Evolutionary conservation across 176 grass and related monocot genomes (phyloP).

Genomic region (Eleusine indica): DNA sequence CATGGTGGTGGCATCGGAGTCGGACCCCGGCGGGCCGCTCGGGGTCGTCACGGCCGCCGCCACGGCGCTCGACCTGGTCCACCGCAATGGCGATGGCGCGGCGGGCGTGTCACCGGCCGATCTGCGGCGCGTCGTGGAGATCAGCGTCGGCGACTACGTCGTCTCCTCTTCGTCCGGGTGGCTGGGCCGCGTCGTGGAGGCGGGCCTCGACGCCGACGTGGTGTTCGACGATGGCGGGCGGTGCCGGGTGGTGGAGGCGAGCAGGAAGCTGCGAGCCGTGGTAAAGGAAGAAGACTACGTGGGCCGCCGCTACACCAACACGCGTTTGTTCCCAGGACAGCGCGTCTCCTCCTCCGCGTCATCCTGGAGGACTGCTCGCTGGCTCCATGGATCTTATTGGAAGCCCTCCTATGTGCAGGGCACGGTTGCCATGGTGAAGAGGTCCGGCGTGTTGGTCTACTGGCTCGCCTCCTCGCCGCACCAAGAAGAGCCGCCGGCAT

Average conservation of each 20-base stretch:
- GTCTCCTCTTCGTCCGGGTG: not conserved
- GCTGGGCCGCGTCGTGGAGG: not conserved
- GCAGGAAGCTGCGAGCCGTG: not conserved
- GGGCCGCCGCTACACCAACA: not conserved
- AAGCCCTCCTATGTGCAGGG: not conserved
- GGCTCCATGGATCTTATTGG: slow-evolving; percentile 21
- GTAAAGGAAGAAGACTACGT: not conserved
- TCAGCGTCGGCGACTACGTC: not conserved
- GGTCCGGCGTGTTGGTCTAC: too few species aligned
- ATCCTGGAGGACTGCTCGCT: not conserved
- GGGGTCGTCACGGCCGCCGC: not conserved
- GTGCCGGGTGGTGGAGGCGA: not conserved
- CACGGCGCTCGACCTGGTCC: not conserved
- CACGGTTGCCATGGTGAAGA: too few species aligned
- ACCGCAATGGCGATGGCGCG: too few species aligned
- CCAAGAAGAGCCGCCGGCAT: too few species aligned
- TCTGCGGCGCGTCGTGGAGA: not conserved
- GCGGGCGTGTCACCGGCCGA: not conserved
- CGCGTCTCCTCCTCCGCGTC: not conserved
- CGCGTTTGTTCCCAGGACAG: not conserved
- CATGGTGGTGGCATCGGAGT: not conserved
- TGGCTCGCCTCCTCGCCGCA: too few species aligned
- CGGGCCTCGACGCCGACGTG: slow-evolving; percentile 5
- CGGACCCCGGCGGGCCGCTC: slow-evolving; percentile 5
- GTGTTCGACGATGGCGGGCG: not conserved